Conservation (phyloP, 352 stramenopile species). For the Phytopythium sindhum region DNA sequence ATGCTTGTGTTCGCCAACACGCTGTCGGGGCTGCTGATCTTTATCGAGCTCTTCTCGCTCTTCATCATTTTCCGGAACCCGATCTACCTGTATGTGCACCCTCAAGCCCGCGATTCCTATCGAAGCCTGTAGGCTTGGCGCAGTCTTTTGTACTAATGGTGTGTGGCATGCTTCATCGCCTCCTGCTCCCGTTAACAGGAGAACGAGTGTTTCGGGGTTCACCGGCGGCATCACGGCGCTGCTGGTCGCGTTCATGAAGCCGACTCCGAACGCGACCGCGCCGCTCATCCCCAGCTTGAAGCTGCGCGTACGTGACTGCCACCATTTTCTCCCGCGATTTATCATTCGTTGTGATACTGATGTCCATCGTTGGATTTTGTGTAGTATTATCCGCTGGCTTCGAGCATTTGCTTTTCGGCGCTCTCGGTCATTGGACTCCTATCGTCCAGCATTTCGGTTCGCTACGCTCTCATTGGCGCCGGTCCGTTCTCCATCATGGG, state of each 20-base stretch:
- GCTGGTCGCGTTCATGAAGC: conserved; percentile 81
- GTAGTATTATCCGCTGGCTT: conserved; percentile 70
- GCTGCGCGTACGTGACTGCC: conserved; percentile 44
- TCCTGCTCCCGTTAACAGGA: conserved; percentile 21
- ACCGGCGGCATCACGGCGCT: conserved; percentile 72
- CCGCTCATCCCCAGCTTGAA: conserved; percentile 53
- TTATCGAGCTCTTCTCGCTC: conserved; percentile 74
- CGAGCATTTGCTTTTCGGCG: conserved; percentile 44
- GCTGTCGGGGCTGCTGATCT: conserved; percentile 65
- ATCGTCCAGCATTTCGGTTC: conserved; percentile 32
- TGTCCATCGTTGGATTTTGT: background rate
- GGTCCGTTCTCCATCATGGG: conserved; percentile 72
- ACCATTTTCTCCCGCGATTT: background rate
- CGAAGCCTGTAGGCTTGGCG: background rate
- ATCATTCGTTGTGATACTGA: background rate
- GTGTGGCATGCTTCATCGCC: background rate
- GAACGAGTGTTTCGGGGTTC: conserved; percentile 72
- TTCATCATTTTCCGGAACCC: conserved; percentile 83
- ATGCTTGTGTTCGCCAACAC: conserved; percentile 77
- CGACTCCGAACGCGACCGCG: conserved; percentile 50
- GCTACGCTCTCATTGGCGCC: conserved; percentile 54
- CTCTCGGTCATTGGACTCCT: conserved; percentile 42
- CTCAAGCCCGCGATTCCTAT: too few species aligned
- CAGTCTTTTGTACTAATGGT: background rate
- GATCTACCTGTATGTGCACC: conserved; percentile 60